Evolutionary conservation across 805 yeast genomes (phyloP).

Genomic region (Blastobotrys chiropterorum): DNA sequence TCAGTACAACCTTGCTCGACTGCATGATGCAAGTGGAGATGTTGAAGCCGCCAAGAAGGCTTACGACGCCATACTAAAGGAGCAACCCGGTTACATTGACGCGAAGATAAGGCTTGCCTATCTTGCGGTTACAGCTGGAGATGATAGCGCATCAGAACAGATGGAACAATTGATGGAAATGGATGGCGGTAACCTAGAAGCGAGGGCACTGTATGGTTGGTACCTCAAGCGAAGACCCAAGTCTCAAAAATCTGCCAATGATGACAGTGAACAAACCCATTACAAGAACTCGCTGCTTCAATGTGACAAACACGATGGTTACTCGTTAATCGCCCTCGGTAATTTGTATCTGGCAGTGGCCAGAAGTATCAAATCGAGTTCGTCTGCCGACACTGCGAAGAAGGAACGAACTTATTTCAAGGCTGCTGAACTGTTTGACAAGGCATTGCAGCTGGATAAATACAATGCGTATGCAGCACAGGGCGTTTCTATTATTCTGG

Average conservation of each 20-base stretch:
- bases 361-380: conserved; percentile 54
- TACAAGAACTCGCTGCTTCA: conserved; percentile 80
- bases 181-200: conserved; percentile 62
- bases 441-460: conserved; percentile 79
- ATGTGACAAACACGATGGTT: conserved; percentile 74
- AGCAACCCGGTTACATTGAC: conserved; percentile 63
- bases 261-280: conserved; percentile 67
- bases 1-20: conserved; percentile 71
- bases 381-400: conserved; percentile 47
- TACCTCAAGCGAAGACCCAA: conserved; percentile 43
- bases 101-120: conserved; percentile 70
- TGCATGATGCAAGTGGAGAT: conserved; percentile 45
- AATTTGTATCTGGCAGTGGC: conserved; percentile 79
- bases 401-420: conserved; percentile 70
- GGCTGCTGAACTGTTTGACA: conserved; percentile 88
- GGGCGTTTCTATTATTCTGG: conserved; percentile 89
- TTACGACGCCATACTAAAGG: conserved; percentile 52
- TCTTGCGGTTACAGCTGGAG: conserved; percentile 41
- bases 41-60: conserved; percentile 33
- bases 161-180: conserved; percentile 50
- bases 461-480: conserved; percentile 93
- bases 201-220: conserved; percentile 92
- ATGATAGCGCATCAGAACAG: conserved; percentile 28
- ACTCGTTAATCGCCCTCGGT: conserved; percentile 85
- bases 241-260: conserved; percentile 31